Base-by-base conservation (phyloP, 345 rosid species). In the Populus pruinosa region DNA sequence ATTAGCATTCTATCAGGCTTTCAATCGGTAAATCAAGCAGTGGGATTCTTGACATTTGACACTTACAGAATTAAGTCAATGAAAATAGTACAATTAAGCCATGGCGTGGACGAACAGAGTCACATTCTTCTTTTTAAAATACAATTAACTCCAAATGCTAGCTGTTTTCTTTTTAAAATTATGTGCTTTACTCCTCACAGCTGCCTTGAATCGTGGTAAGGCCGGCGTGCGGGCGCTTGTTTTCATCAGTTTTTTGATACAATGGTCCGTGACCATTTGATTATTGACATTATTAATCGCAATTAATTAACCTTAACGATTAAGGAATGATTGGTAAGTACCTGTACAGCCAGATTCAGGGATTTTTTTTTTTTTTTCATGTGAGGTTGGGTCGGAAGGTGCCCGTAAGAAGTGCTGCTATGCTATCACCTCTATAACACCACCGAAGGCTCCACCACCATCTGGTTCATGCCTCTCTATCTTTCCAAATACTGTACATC, bases 351-450 rank as follows among this genome's bases (percentile, higher is more conserved):
- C 33, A 53, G n/a, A 35, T 8, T 71, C 0, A 1, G 23, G 27
- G 47, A 25, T 31, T 31, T 41, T 10, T 10, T 41, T 10, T 10
- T 41, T 10, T 2, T 77, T 68, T 56, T 44, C 70, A 68, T 59
- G 74, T 77, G 80, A 77, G 74, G 67, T 29, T 65, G 78, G 5
- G 64, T 25, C 11, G 64, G 64, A 59, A n/a, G 78, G 86, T 84
- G 87, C 87, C 89, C 86, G 89, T 69, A 86, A 82, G 89, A 83
- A 50, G 84, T 84, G 87, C 88, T 80, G 90, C 86, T 81, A 86
- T 81, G 80, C 65, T 63, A 72, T 36, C 64, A 25, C 39, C 29
- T 56, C 23, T 20, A 4, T 10, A 67, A 4, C 17, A 10, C 76
- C 36, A 7, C 38, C 38, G 23, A 35, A 36, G 75, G 83, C 72